Conservation (phyloP, 345 rosid species). For the Theobroma cacao region DNA sequence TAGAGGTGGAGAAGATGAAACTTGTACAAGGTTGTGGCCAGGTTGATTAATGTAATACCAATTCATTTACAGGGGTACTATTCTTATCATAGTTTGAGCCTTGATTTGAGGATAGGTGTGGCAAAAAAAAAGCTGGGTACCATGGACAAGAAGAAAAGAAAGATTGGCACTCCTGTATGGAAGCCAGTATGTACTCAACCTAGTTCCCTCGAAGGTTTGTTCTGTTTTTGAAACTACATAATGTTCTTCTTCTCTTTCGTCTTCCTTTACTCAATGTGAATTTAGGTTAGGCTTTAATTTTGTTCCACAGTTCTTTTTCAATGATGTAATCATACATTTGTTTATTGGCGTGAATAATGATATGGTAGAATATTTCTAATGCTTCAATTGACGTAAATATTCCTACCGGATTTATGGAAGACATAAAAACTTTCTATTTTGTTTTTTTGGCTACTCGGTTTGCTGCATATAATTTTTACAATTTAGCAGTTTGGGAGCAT, state of each 20-base stretch:
- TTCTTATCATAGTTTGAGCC: slow-evolving; percentile 31
- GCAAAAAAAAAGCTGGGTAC: slow-evolving; percentile 17
- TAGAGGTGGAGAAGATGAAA: neutral
- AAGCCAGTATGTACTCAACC: slow-evolving; percentile 53
- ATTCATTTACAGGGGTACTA: slow-evolving; percentile 25
- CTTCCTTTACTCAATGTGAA: neutral
- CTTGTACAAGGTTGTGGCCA: neutral
- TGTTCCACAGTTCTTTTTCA: neutral
- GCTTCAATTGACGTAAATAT: neutral
- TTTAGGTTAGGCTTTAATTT: neutral
- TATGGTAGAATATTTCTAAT: neutral
- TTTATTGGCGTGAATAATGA: neutral
- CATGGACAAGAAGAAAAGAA: slow-evolving; percentile 36
- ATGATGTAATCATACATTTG: neutral
- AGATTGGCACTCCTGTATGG: slow-evolving; percentile 43
- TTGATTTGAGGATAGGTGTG: slow-evolving; percentile 27
- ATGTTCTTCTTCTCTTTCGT: neutral
- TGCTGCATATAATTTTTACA: neutral
- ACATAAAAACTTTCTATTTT: neutral
- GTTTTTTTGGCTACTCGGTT: neutral
- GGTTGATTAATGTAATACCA: slow-evolving; percentile 14
- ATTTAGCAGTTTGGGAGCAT: neutral
- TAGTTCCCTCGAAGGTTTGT: slow-evolving; percentile 47
- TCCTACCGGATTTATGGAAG: neutral
- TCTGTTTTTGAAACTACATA: slow-evolving; percentile 4